Evolutionary conservation across 2,329 filamentous ascomycete genomes (phyloP).

Genomic region (Plenodomus tracheiphilus): DNA sequence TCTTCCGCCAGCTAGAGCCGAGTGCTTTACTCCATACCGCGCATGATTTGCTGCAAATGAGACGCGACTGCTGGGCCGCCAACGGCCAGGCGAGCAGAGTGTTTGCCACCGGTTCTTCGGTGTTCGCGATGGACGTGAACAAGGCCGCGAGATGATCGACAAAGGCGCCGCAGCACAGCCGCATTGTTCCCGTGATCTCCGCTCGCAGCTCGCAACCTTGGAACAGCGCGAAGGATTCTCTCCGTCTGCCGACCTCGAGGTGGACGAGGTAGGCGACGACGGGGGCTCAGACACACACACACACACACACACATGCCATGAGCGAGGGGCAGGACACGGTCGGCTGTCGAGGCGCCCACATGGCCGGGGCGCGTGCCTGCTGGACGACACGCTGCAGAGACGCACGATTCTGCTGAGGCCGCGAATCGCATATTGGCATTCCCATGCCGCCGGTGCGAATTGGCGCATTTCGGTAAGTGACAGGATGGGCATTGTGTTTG

Average conservation of each 20-base stretch:
- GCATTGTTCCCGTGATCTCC: background rate
- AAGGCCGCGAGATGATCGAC: background rate
- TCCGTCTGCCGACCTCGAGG: too few species aligned
- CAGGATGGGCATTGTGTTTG: constrained; percentile 15
- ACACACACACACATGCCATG: too few species aligned
- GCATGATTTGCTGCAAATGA: background rate
- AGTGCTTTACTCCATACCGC: background rate
- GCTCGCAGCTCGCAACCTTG: background rate
- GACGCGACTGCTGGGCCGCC: background rate
- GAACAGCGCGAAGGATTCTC: background rate
- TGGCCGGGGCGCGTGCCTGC: too few species aligned
- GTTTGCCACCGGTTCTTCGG: background rate
- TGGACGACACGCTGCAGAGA: too few species aligned
- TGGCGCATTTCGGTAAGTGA: constrained; percentile 11
- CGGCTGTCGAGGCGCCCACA: too few species aligned
- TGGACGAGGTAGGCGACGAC: too few species aligned
- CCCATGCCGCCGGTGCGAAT: constrained; percentile 13
- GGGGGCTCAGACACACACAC: background rate
- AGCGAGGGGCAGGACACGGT: too few species aligned
- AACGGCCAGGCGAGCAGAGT: background rate
- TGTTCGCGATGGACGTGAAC: background rate
- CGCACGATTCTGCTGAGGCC: background rate
- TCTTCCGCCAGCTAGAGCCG: too few species aligned
- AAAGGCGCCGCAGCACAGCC: background rate
- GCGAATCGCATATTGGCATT: constrained; percentile 11